Percentiles rank a stretch among this genome's conserved stretches.
Conservation (phyloP, 176 grass and related monocot genomes). For the Triticum turgidum region DNA sequence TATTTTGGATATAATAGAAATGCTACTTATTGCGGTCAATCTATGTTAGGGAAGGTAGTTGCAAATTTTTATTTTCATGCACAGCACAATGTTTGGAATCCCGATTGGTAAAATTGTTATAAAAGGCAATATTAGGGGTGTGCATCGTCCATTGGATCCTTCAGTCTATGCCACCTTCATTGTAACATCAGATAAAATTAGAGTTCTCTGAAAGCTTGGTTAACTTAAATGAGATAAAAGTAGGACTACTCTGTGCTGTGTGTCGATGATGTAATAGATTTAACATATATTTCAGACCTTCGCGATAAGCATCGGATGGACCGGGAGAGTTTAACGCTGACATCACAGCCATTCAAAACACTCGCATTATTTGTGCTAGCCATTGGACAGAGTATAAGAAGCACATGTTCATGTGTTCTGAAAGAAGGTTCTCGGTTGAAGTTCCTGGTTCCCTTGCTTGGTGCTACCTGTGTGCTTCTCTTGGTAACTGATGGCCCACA, state of each 20-base stretch:
- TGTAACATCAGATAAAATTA: constrained; percentile 15
- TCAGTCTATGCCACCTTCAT: neutral
- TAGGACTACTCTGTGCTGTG: neutral
- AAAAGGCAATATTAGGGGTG: neutral
- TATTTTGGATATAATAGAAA: neutral
- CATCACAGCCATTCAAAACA: constrained; percentile 69
- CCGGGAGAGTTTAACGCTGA: constrained; percentile 63
- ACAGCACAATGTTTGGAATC: neutral
- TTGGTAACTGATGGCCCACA: constrained; percentile 50
- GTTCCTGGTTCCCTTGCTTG: constrained; percentile 40
- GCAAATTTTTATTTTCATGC: neutral
- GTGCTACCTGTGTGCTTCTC: constrained; percentile 42
- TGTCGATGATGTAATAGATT: constrained; percentile 27
- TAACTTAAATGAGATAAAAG: constrained; percentile 5
- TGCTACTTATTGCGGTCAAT: neutral
- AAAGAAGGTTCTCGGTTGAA: constrained; percentile 49
- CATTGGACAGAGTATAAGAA: constrained; percentile 54
- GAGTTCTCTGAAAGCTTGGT: neutral
- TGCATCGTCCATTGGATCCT: constrained; percentile 6
- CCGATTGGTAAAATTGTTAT: neutral
- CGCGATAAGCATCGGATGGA: constrained; percentile 59
- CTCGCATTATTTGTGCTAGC: constrained; percentile 64
- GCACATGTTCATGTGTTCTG: constrained; percentile 55
- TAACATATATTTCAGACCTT: constrained; percentile 58
- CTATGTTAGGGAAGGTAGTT: neutral